Evolutionary conservation across 495 filamentous ascomycete species (phyloP), one percentile per base, ranked within the genome.

Genomic region (Aspergillus biplanus): DNA sequence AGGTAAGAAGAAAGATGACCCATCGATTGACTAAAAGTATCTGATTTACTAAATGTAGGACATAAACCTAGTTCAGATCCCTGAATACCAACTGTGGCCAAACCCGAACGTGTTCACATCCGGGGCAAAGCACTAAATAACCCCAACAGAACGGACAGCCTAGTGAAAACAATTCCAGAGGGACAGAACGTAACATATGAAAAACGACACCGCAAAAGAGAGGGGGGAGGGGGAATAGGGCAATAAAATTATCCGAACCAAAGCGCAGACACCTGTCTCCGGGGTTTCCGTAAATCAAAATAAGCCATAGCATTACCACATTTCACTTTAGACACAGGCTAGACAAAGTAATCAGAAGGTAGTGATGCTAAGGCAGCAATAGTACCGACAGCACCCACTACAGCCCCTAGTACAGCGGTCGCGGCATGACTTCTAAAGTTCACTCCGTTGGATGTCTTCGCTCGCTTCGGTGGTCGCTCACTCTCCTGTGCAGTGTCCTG

Each of bases 371-470:
- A 70, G 33, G 75, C 68, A 34, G 78, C 82, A 66, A 85, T 76
- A 48, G 82, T 78, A 27, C 80, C 80, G 50, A 85, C 70, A 52
- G 80, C 75, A 55, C 82, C 82, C 44, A 82, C 69, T 21, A 83
- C 63, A 21, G 75, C 79, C 35, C 82, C 78, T 13, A 80, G 65
- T 3, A 79, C 57, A 35, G 81, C 80, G 46, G 79, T 78, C 18
- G 78, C 70, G 15, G 80, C 78, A 62, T 81, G 79, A 50, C 65
- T 77, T 34, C 68, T 71, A 46, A 81, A 39, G 27, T 52, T 67
- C 0, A 60, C 18, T 4, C 63, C 52, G 7, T 64, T 58, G 6
- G 64, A 59, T 12, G 64, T 65, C 61, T 76, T 81, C 52, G 62
- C 54, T 33, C 75, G 72, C 59, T 82, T 82, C 6, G 48, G 42